Evolutionary conservation across 345 rosid genomes (phyloP).

Genomic region (Hevea brasiliensis): DNA sequence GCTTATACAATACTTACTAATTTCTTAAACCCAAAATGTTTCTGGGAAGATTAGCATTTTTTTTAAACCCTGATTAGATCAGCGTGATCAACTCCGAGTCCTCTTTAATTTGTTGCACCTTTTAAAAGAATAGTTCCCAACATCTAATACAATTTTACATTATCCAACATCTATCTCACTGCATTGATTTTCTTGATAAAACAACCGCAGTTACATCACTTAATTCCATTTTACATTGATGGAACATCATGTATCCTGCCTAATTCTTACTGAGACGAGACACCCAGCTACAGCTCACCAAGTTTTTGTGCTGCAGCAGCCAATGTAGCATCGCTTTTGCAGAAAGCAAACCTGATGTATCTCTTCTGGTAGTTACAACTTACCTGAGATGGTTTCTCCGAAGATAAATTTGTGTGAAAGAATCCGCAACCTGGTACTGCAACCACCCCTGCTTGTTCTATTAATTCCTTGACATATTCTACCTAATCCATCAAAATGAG

Average conservation of each 20-base stretch:
- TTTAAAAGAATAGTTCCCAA: not conserved
- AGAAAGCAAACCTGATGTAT: constrained; percentile 57
- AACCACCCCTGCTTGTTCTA: constrained; percentile 54
- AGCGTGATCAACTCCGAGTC: not conserved
- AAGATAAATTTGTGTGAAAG: constrained; percentile 30
- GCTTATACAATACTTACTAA: not conserved
- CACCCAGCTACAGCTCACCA: constrained; percentile 24
- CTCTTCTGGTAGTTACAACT: constrained; percentile 27
- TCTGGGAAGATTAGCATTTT: not conserved
- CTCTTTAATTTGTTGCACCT: not conserved
- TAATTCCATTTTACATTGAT: not conserved
- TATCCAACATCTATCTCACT: not conserved
- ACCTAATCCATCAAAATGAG: constrained; percentile 30
- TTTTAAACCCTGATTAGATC: not conserved
- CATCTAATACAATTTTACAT: not conserved
- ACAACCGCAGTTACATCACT: not conserved
- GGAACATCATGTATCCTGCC: not conserved
- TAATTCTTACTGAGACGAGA: not conserved
- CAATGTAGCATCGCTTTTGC: constrained; percentile 49
- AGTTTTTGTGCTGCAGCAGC: constrained; percentile 49
- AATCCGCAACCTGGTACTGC: constrained; percentile 58
- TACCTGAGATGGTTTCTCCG: constrained; percentile 12
- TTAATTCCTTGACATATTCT: constrained; percentile 45
- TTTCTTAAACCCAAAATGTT: not conserved
- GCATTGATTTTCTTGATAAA: not conserved